These are phyloP conservation scores for Asclepias syriaca DNA, from an alignment of 257 asterid species.

Conservation along the genomic window DNA sequence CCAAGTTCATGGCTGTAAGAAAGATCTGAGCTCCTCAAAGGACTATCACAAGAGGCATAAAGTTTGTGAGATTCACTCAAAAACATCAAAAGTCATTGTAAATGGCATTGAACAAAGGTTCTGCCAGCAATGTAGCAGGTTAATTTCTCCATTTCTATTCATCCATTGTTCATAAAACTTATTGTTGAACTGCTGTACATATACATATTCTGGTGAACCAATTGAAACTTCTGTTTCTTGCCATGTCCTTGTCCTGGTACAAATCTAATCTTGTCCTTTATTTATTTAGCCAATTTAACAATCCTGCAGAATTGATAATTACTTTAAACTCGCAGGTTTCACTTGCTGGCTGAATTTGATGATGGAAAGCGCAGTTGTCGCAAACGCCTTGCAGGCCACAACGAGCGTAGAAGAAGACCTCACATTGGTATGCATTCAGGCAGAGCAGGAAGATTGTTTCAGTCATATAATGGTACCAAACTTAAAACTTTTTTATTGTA, in stretches of 20 bases:
- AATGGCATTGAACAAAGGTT: constrained; percentile 46
- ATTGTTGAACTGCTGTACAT: not conserved
- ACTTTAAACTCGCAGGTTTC: constrained; percentile 27
- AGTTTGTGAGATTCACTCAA: constrained; percentile 48
- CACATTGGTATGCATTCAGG: constrained; percentile 19
- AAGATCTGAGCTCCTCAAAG: constrained; percentile 38
- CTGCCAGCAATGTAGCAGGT: constrained; percentile 59
- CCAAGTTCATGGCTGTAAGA: constrained; percentile 42
- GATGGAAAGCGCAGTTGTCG: constrained; percentile 52
- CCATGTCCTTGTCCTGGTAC: no score
- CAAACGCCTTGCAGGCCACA: constrained; percentile 48
- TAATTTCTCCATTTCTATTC: not conserved
- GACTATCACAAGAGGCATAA: constrained; percentile 47
- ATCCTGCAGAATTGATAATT: not conserved
- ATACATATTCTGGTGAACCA: not conserved
- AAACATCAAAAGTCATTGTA: constrained; percentile 37
- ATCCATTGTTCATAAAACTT: not conserved
- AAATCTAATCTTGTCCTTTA: not conserved
- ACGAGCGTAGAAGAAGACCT: constrained; percentile 43
- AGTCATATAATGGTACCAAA: constrained; percentile 19
- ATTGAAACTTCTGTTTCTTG: no score
- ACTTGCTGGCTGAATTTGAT: constrained; percentile 42
- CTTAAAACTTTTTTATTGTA: not conserved
- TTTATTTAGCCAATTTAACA: not conserved
- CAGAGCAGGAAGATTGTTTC: constrained; percentile 21